Percentiles rank a stretch among this genome's conserved stretches.
Evolutionary conservation across 108 stramenopile genomes (phyloP).

Genomic region (Skeletonema costatum): DNA sequence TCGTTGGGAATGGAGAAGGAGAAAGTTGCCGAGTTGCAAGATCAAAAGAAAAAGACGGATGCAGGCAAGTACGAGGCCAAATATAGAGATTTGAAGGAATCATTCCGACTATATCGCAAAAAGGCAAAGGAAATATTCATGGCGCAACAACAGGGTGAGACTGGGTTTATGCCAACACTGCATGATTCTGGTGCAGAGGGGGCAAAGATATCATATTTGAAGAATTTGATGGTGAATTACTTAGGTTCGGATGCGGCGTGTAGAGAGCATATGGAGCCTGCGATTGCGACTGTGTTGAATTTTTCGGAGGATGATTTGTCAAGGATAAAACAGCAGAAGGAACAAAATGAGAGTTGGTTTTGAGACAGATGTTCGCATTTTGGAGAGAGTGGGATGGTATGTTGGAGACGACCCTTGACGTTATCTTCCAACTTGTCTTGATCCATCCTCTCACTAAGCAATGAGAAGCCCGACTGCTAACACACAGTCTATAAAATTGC

Average conservation of each 20-base stretch:
- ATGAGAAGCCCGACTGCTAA: neutral
- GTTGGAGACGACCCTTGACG: neutral
- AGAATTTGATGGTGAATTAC: conserved; percentile 90
- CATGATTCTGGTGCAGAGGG: conserved; percentile 53
- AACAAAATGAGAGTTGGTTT: conserved; percentile 71
- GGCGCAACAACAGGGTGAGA: conserved; percentile 72
- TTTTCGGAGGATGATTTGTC: conserved; percentile 75
- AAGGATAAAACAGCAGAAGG: conserved; percentile 77
- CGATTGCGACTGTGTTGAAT: conserved; percentile 86
- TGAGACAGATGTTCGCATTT: neutral
- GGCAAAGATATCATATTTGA: conserved; percentile 76
- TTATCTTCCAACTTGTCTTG: neutral
- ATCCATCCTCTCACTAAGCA: neutral
- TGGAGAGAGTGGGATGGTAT: neutral
- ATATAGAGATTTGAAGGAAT: conserved; percentile 90
- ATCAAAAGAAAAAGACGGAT: conserved; percentile 46
- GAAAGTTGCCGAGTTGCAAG: conserved; percentile 46
- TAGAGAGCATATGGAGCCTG: conserved; percentile 85
- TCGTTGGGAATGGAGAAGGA: conserved; percentile 63
- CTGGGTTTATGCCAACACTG: conserved; percentile 44
- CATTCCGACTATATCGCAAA: conserved; percentile 87
- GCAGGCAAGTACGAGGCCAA: conserved; percentile 83
- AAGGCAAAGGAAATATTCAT: conserved; percentile 93
- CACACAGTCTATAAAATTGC: neutral
- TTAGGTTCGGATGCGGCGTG: conserved; percentile 69